Evolutionary conservation across 2,329 filamentous ascomycete species (phyloP).

Genomic region (Scedosporium apiospermum): DNA sequence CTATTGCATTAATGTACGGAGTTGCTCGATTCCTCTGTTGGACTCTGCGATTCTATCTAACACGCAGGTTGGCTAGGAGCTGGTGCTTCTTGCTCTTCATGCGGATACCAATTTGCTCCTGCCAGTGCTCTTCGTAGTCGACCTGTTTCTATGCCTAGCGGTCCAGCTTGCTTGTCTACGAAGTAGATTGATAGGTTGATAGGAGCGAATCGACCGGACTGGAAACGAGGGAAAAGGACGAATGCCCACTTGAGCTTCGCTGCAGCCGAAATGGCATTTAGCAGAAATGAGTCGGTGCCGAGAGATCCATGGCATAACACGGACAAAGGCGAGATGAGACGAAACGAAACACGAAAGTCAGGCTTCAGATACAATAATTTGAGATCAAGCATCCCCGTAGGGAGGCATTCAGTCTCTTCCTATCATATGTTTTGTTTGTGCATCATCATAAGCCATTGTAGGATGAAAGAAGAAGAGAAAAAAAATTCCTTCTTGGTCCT

Average conservation of each 20-base stretch:
- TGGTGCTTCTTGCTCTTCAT: too few relatives aligned
- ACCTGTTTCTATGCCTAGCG: too few relatives aligned
- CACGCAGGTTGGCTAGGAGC: too few relatives aligned
- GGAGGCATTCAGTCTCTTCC: conserved; percentile 58
- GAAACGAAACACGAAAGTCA: conserved; percentile 7
- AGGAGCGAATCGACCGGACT: too few relatives aligned
- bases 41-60: too few relatives aligned
- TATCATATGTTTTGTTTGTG: conserved; percentile 47
- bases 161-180: neutral
- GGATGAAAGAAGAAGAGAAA: conserved; percentile 23
- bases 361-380: conserved; percentile 52
- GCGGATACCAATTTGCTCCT: too few relatives aligned
- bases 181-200: neutral
- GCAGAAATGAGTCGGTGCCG: neutral
- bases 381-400: conserved; percentile 48
- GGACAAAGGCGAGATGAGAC: neutral
- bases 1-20: too few relatives aligned
- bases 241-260: neutral
- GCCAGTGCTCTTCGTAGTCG: too few relatives aligned
- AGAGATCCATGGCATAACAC: neutral
- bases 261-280: neutral
- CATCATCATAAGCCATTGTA: conserved; percentile 51
- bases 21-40: too few relatives aligned
- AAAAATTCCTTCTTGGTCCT: conserved; percentile 12
- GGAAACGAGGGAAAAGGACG: too few relatives aligned